These are phyloP conservation scores for Trypanosoma congolense DNA, from an alignment of 208 protist genomes.

Conservation along the genomic window DNA sequence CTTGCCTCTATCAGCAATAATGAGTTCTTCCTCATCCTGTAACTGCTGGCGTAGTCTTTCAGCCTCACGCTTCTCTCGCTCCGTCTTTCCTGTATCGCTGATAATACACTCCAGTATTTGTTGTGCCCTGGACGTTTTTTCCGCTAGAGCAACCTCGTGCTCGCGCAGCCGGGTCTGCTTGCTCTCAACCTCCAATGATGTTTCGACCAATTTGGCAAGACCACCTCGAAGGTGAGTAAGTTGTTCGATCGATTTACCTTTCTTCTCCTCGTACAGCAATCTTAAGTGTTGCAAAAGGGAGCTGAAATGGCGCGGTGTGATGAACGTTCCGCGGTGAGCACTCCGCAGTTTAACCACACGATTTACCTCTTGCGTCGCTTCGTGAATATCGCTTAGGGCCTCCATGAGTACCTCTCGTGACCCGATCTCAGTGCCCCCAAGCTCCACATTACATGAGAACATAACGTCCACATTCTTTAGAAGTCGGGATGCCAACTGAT, in stretches of 20 bases:
- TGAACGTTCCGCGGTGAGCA: constrained; percentile 87
- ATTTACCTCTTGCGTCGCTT: constrained; percentile 85
- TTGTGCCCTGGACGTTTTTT: constrained; percentile 72
- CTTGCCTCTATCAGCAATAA: constrained; percentile 53
- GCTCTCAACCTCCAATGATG: constrained; percentile 83
- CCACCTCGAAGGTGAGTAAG: constrained; percentile 95
- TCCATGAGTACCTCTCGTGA: constrained; percentile 75
- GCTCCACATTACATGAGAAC: constrained; percentile 35
- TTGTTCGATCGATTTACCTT: constrained; percentile 89
- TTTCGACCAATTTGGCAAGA: constrained; percentile 91
- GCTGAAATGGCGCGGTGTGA: constrained; percentile 98
- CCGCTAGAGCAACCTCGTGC: constrained; percentile 75
- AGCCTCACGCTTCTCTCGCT: constrained; percentile 73
- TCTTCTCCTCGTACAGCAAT: constrained; percentile 92
- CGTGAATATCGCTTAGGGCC: constrained; percentile 91
- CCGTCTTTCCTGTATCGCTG: constrained; percentile 75
- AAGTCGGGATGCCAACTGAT: constrained; percentile 91
- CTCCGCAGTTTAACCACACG: constrained; percentile 51
- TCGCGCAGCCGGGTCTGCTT: constrained; percentile 79
- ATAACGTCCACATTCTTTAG: constrained; percentile 89
- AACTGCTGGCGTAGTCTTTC: constrained; percentile 74
- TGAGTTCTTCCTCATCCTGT: constrained; percentile 78
- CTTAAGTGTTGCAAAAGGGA: constrained; percentile 96
- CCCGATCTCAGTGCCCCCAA: constrained; percentile 39
- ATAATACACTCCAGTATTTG: constrained; percentile 86